Percentiles rank a stretch among this genome's conserved stretches.
Evolutionary conservation across 495 filamentous ascomycete genomes (phyloP).

Genomic region (Cryomyces minteri): DNA sequence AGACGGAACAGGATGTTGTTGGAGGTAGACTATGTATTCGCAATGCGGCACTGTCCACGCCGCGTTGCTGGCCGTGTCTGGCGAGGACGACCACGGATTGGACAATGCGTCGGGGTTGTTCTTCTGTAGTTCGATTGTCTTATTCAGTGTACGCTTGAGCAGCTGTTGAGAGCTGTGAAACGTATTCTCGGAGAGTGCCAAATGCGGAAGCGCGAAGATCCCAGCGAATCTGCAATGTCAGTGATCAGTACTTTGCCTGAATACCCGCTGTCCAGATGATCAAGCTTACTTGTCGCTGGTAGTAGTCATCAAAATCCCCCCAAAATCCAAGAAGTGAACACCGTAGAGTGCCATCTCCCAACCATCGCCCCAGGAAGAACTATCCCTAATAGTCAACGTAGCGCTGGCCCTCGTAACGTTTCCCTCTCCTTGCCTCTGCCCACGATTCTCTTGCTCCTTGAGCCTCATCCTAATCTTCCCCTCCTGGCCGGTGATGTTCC

Average conservation of each 20-base stretch:
- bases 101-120: slow-evolving; percentile 20
- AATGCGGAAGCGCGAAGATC: slow-evolving; percentile 73
- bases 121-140: slow-evolving; percentile 44
- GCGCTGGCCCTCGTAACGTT: slow-evolving; percentile 34
- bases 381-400: slow-evolving; percentile 50
- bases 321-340: slow-evolving; percentile 61
- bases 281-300: slow-evolving; percentile 56
- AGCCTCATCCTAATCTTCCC: slow-evolving; percentile 13
- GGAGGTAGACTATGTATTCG: slow-evolving; percentile 75
- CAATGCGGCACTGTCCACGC: slow-evolving; percentile 51
- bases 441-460: slow-evolving; percentile 6
- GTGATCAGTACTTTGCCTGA: background rate
- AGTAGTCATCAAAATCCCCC: slow-evolving; percentile 62
- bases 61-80: slow-evolving; percentile 35
- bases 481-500: slow-evolving; percentile 14
- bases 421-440: background rate
- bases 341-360: slow-evolving; percentile 64
- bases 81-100: slow-evolving; percentile 43
- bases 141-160: slow-evolving; percentile 50
- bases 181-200: slow-evolving; percentile 43
- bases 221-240: slow-evolving; percentile 41
- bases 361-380: slow-evolving; percentile 42
- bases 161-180: slow-evolving; percentile 48
- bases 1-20: slow-evolving; percentile 44
- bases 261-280: background rate